A percentile compares a stretch with the other conserved stretches of the same genome.
phyloP scores from a whole-genome alignment of 805 yeast genomes.

The Pichia californica region DNA sequence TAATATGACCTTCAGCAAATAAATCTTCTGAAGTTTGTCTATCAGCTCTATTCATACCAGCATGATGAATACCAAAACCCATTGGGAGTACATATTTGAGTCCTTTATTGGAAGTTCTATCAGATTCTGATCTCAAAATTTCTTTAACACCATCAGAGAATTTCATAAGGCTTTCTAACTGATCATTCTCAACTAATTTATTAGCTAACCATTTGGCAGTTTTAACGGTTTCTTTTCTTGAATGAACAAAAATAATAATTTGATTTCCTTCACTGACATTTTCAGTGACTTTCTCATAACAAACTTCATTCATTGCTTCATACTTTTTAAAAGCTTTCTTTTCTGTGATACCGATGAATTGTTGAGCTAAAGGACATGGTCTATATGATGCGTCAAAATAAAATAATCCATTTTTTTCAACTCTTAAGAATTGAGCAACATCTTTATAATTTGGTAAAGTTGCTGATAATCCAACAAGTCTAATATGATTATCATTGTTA shows the following conservation, averaged over 20 bases:
- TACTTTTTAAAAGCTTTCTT: constrained; percentile 69
- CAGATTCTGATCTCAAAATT: constrained; percentile 59
- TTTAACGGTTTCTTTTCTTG: constrained; percentile 83
- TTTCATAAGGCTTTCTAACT: constrained; percentile 35
- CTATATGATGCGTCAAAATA: constrained; percentile 78
- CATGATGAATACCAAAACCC: constrained; percentile 90
- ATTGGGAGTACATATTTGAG: constrained; percentile 53
- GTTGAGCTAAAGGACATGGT: constrained; percentile 90
- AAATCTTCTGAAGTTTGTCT: constrained; percentile 75
- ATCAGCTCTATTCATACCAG: constrained; percentile 71
- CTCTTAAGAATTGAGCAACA: constrained; percentile 76
- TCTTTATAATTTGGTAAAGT: constrained; percentile 86
- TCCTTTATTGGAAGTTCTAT: constrained; percentile 43
- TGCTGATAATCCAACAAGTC: constrained; percentile 86
- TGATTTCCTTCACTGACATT: constrained; percentile 61
- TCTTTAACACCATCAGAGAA: constrained; percentile 54
- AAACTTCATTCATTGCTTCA: constrained; percentile 84
- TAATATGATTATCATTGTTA: constrained; percentile 36
- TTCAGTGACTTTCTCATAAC: constrained; percentile 73
- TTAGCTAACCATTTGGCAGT: constrained; percentile 73
- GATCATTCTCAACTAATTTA: constrained; percentile 50
- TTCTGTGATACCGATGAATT: constrained; percentile 82
- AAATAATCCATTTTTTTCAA: constrained; percentile 59
- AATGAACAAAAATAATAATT: constrained; percentile 86
- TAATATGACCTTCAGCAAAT: constrained; percentile 83